phyloP scores from a whole-genome alignment of 1,284 basidiomycete species.

The Apiotrichum gracile region DNA sequence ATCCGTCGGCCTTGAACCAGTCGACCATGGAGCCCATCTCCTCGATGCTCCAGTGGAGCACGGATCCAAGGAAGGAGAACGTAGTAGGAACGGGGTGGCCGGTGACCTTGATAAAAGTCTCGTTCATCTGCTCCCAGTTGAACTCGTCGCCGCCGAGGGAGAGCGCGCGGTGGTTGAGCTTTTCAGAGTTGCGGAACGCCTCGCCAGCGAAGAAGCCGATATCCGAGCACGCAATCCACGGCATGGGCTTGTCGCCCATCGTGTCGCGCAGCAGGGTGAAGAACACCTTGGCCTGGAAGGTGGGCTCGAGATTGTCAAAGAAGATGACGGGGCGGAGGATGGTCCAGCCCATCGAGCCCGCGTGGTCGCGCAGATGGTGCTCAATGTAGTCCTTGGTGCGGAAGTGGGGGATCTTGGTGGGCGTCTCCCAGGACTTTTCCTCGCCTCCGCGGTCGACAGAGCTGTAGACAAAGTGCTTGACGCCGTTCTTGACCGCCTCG shows the following conservation, averaged over 20 bases:
- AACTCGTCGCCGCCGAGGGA: constrained; percentile 24
- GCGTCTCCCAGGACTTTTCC: constrained; percentile 12
- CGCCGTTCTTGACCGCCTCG: constrained; percentile 41
- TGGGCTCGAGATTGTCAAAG: constrained; percentile 13
- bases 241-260: constrained; percentile 18
- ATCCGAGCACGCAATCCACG: constrained; percentile 19
- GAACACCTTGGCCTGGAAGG: constrained; percentile 18
- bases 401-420: constrained; percentile 16
- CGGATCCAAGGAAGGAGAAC: constrained; percentile 4
- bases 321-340: constrained; percentile 17
- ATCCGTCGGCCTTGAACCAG: constrained; percentile 16
- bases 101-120: constrained; percentile 6
- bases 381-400: constrained; percentile 14
- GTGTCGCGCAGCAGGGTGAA: constrained; percentile 15
- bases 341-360: constrained; percentile 6
- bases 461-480: constrained; percentile 49
- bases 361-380: constrained; percentile 7
- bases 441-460: constrained; percentile 29
- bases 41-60: background rate
- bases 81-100: constrained; percentile 20
- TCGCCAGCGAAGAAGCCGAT: constrained; percentile 22
- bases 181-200: constrained; percentile 11
- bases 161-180: constrained; percentile 14
- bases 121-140: constrained; percentile 18
- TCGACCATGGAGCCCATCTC: constrained; percentile 10